Percentiles rank a stretch among this genome's conserved stretches.
Conservation (phyloP, 2,329 filamentous ascomycete species). For the Penicillium polonicum region DNA sequence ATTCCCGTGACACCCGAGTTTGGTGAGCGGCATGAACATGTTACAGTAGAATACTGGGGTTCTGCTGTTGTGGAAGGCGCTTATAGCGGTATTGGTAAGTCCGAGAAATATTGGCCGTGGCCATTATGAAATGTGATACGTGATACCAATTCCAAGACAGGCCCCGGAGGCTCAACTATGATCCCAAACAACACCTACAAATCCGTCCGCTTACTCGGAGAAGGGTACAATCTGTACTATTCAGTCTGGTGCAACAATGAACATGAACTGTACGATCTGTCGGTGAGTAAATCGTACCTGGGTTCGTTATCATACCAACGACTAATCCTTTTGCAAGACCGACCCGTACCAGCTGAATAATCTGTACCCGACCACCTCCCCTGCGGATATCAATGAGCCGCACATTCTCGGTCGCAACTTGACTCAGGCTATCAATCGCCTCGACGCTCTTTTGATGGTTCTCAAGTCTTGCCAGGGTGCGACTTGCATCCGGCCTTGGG, state of each 20-base stretch:
- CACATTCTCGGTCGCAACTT: conserved; percentile 25
- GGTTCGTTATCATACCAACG: not conserved
- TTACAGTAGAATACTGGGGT: conserved; percentile 61
- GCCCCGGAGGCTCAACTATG: conserved; percentile 16
- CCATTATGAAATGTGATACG: not conserved
- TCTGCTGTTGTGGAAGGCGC: conserved; percentile 32
- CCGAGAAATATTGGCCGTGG: not conserved
- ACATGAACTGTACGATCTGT: conserved; percentile 43
- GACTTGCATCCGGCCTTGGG: conserved; percentile 41
- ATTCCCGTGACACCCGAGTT: conserved; percentile 45
- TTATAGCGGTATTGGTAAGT: conserved; percentile 29
- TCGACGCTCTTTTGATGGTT: conserved; percentile 40
- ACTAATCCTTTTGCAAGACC: conserved; percentile 24
- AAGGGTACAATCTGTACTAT: conserved; percentile 42
- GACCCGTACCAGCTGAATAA: conserved; percentile 42
- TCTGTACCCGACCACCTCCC: conserved; percentile 21
- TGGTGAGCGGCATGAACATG: conserved; percentile 51
- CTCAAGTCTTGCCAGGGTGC: conserved; percentile 41
- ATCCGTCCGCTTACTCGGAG: conserved; percentile 36
- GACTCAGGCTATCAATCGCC: conserved; percentile 24
- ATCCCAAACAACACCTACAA: conserved; percentile 43
- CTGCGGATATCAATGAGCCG: not conserved
- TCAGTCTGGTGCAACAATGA: conserved; percentile 44
- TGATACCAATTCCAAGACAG: conserved; percentile 9
- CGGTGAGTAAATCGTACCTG: conserved; percentile 17